Conservation (phyloP, 768 basidiomycete genomes). For the Xerocomus brunneocitrinus region DNA sequence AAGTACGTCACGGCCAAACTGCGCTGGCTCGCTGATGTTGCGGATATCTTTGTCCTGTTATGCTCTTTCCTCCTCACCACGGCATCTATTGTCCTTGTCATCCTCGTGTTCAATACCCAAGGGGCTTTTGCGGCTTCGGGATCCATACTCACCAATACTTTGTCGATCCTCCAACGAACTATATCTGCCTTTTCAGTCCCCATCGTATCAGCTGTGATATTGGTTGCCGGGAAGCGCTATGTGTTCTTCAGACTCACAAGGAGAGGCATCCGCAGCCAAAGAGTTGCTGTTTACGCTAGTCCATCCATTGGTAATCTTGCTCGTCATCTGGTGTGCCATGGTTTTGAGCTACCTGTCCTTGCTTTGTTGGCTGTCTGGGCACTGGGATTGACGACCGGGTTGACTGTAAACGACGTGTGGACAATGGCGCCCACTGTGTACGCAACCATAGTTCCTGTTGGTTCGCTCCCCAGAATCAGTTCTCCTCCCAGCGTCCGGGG, state of each 20-base stretch:
- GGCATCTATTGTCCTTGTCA: background rate
- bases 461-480: background rate
- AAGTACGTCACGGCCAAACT: background rate
- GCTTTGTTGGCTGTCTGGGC: conserved; percentile 8
- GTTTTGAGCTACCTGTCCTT: conserved; percentile 10
- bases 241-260: conserved; percentile 13
- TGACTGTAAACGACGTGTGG: conserved; percentile 13
- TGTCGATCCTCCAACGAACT: conserved; percentile 7
- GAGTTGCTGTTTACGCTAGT: conserved; percentile 9
- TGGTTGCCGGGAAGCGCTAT: conserved; percentile 15
- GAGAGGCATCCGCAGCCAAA: conserved; percentile 9
- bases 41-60: conserved; percentile 7
- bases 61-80: conserved; percentile 4
- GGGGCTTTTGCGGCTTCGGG: too few relatives aligned
- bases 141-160: background rate
- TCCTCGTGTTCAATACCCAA: background rate
- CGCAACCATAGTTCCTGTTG: too few relatives aligned
- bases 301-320: conserved; percentile 11
- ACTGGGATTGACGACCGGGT: conserved; percentile 7
- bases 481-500: background rate
- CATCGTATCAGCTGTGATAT: conserved; percentile 12
- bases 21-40: conserved; percentile 1
- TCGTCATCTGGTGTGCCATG: background rate
- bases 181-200: conserved; percentile 9
- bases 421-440: background rate